phyloP scores from a whole-genome alignment of 768 basidiomycete genomes.

The Leucosporidium yakuticum region DNA sequence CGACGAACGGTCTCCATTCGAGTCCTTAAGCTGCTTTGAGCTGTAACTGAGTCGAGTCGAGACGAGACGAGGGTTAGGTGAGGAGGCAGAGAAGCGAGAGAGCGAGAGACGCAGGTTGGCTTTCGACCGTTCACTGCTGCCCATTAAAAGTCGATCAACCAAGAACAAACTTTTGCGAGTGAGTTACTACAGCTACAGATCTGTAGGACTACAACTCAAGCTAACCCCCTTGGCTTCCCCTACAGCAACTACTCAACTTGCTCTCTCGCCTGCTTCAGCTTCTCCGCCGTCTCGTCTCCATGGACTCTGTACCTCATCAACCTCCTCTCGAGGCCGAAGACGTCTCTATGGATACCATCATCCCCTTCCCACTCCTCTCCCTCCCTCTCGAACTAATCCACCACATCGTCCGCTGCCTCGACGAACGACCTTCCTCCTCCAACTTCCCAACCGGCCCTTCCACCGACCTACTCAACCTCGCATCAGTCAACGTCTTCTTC shows the following conservation, averaged over 20 bases:
- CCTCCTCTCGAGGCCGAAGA: background rate
- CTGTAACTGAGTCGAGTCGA: no score
- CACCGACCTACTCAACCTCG: background rate
- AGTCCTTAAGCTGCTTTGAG: background rate
- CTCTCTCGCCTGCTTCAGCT: background rate
- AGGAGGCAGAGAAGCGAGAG: background rate
- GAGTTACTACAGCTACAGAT: no score
- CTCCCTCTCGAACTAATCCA: background rate
- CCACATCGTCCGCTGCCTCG: background rate
- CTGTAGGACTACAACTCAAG: no score
- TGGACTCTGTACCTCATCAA: background rate
- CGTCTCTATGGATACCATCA: background rate
- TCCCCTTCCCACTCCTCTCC: background rate
- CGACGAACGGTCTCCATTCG: constrained; percentile 68
- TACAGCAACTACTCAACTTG: no score
- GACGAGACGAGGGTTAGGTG: no score
- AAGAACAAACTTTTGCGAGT: no score
- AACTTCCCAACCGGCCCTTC: background rate
- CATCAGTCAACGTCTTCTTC: background rate
- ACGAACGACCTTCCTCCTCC: background rate
- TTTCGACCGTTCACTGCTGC: no score
- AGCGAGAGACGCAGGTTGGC: background rate
- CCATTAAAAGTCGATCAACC: no score
- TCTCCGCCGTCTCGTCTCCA: background rate
- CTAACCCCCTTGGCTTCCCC: no score